These are phyloP conservation scores for Fusarium cicatricum DNA, from an alignment of 2,329 filamentous ascomycete genomes.

Conservation along the genomic window DNA sequence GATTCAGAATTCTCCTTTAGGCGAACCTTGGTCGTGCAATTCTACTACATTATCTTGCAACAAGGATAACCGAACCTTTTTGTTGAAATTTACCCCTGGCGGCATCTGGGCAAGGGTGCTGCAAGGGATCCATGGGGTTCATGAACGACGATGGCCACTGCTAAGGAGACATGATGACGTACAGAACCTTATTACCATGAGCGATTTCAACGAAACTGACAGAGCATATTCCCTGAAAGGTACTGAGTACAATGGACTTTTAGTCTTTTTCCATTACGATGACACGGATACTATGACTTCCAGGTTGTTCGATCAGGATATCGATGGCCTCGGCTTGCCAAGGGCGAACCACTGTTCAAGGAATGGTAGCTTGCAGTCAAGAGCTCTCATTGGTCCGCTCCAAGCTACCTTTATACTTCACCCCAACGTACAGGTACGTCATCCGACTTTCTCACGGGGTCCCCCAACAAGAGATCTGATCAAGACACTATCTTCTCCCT, in stretches of 20 bases:
- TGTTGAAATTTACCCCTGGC: slow-evolving; percentile 3
- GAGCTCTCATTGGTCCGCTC: slow-evolving; percentile 6
- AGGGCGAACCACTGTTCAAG: slow-evolving; percentile 12
- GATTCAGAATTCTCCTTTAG: slow-evolving; percentile 48
- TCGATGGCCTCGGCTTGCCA: slow-evolving; percentile 18
- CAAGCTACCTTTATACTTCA: slow-evolving; percentile 22
- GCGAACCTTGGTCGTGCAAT: slow-evolving; percentile 48
- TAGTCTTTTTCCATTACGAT: background rate
- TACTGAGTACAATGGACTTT: background rate
- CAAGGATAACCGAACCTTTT: background rate
- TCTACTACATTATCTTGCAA: slow-evolving; percentile 37
- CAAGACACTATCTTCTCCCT: slow-evolving; percentile 19
- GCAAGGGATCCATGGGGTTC: slow-evolving; percentile 18
- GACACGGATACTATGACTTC: slow-evolving; percentile 19
- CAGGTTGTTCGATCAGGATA: background rate
- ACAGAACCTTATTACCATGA: background rate
- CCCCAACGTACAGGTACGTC: slow-evolving; percentile 43
- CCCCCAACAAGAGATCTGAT: slow-evolving; percentile 32
- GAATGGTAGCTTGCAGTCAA: slow-evolving; percentile 1
- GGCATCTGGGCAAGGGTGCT: slow-evolving; percentile 18
- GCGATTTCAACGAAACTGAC: too few relatives aligned
- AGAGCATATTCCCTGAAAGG: too few relatives aligned
- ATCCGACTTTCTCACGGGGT: slow-evolving; percentile 41
- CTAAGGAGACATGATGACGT: slow-evolving; percentile 15
- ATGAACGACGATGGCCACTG: slow-evolving; percentile 12